Evolutionary conservation across 2,329 filamentous ascomycete species (phyloP).

Genomic region (Diaporthe citrichinensis): DNA sequence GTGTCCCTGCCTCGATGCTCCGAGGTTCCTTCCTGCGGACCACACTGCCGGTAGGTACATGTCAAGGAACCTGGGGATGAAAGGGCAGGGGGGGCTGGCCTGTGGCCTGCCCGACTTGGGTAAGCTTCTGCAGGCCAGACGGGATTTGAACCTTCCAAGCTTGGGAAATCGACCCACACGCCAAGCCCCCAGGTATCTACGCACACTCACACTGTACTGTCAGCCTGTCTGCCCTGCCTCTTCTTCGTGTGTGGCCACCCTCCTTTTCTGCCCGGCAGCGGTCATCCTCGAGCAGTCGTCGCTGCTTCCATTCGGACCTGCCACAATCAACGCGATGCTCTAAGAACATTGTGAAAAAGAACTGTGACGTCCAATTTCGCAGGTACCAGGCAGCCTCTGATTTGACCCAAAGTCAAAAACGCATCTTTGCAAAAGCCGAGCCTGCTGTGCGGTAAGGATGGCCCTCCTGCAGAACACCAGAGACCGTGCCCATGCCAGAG

Average conservation of each 20-base stretch:
- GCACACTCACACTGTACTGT: neutral
- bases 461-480: conserved; percentile 3
- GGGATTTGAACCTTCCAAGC: conserved; percentile 30
- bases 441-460: neutral
- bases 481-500: conserved; percentile 23
- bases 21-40: neutral
- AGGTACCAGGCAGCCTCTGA: neutral
- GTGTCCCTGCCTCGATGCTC: neutral
- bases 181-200: neutral
- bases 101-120: conserved; percentile 18
- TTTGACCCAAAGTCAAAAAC: conserved; percentile 8
- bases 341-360: neutral
- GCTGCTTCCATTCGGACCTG: neutral
- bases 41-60: neutral
- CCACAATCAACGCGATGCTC: neutral
- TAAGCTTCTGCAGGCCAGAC: conserved; percentile 29
- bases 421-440: conserved; percentile 4
- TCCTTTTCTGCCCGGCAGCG: neutral
- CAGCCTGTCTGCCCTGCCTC: neutral
- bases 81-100: neutral
- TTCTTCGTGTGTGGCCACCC: neutral
- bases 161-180: neutral
- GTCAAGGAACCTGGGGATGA: neutral
- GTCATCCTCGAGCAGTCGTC: neutral
- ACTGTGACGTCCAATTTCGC: neutral